Evolutionary conservation across 192 early-diverging fungal genomes (phyloP), one percentile per base, ranked within the genome.

Genomic region (Cetraspora pellucida): DNA sequence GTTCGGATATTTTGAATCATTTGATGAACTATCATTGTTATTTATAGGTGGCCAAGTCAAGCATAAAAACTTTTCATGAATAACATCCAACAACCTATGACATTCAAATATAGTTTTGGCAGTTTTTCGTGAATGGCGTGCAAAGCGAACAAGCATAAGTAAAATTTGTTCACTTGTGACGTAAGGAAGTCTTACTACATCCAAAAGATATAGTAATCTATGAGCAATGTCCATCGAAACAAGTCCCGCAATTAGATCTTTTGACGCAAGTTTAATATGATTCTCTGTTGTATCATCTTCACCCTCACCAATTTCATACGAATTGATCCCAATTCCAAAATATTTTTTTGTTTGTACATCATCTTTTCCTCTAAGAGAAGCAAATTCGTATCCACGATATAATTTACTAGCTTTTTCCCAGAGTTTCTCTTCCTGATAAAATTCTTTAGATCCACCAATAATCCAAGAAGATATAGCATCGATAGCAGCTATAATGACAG

Each of bases 221-320:
- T 82, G 78, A 17, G 90, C 66, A 31, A 93, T 79, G 70, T 89
- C 82, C 82, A 90, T 91, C n/a, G 78, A 69, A 10, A 93, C 60
- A n/a, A 93, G 68, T 23, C 88, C 92, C 21, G 80, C 77, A 1
- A 91, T 77, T 0, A 88, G 77, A 75, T 93, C 90, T 43, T 78
- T 80, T 30, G 83, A 76, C 5, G 81, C 87, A 44, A 91, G 61
- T 25, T 78, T 76, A 9, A 81, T 84, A 75, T 90, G 86, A 28
- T 79, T 58, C 37, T 83, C 87, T 52, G 81, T 81, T 5, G 77
- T 45, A 63, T 84, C 73, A 46, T 74, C 37, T 27, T 83, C 74
- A 17, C 85, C 85, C 31, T 83, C 82, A 10, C 80, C 81, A 11
- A 67, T 50, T 19, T 81, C 77, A 30, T 81, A 52, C 8, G 76